Conservation (phyloP, 306 rosid genomes). For the Glycine soja region DNA sequence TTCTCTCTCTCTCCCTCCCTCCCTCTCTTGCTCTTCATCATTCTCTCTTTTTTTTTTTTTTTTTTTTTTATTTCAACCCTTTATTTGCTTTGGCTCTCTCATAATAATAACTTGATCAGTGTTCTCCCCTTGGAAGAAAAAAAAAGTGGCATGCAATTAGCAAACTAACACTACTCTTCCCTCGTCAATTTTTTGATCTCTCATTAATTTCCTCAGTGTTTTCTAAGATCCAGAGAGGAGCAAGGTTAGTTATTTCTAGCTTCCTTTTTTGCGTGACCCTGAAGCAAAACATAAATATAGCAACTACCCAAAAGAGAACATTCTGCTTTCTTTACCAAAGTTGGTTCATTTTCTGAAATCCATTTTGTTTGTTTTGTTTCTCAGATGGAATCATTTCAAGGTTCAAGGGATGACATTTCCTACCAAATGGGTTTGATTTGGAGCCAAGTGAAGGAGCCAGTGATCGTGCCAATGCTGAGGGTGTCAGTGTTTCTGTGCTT, state of each 20-base stretch:
- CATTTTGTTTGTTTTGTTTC: not conserved
- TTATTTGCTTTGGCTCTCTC: conserved; percentile 22
- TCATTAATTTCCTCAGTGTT: not conserved
- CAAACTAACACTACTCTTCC: not conserved
- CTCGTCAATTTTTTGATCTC: not conserved
- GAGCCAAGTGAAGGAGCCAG: conserved; percentile 68
- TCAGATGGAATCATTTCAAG: conserved; percentile 68
- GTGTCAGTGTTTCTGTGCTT: conserved; percentile 64
- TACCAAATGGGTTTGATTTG: conserved; percentile 60
- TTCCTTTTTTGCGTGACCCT: not conserved
- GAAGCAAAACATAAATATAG: conserved; percentile 5
- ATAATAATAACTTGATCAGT: not conserved
- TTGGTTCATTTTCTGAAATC: conserved; percentile 4
- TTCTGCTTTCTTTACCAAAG: conserved; percentile 36
- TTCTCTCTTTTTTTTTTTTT: not conserved
- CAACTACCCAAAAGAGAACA: conserved; percentile 34
- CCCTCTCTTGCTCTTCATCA: not conserved
- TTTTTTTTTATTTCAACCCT: not conserved
- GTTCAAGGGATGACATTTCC: conserved; percentile 58
- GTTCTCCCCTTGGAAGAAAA: not conserved
- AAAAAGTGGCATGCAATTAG: not conserved
- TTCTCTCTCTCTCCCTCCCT: conserved; percentile 20
- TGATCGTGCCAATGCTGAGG: conserved; percentile 71
- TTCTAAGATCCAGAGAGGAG: conserved; percentile 1
- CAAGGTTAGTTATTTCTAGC: not conserved